Percentiles rank a stretch among this genome's conserved stretches.
Evolutionary conservation across 192 early-diverging fungal species (phyloP).

Genomic region (Dispira parvispora): DNA sequence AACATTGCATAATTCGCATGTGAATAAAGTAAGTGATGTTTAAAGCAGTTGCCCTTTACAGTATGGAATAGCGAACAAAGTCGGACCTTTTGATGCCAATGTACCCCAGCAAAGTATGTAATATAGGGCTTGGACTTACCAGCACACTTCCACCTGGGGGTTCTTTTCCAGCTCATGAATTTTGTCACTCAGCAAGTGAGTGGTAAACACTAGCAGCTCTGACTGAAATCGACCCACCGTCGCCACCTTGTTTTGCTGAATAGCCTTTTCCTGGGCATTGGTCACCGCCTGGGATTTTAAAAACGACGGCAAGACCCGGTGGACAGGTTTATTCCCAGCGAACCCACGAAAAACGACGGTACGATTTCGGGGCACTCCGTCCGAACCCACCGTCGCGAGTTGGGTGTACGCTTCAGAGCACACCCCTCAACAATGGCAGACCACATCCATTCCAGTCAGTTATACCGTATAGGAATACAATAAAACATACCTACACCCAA

Average conservation of each 20-base stretch:
- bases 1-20: neutral
- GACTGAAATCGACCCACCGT: neutral
- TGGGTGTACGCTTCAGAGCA: neutral
- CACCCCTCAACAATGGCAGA: neutral
- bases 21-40: neutral
- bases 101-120: neutral
- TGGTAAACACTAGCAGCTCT: constrained; percentile 2
- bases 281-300: neutral
- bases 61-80: neutral
- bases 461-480: neutral
- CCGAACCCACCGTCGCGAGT: neutral
- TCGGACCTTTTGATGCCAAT: neutral
- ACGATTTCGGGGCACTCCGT: neutral
- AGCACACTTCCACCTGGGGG: neutral
- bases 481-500: neutral
- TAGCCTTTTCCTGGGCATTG: neutral
- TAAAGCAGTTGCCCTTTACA: neutral
- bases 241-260: neutral
- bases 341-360: constrained; percentile 6
- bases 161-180: neutral
- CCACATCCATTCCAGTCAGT: neutral
- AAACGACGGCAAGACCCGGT: neutral
- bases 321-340: neutral
- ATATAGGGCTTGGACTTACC: neutral
- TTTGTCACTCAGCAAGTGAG: neutral